phyloP scores from a whole-genome alignment of 23 red algal species.

The Gracilaria caudata region DNA sequence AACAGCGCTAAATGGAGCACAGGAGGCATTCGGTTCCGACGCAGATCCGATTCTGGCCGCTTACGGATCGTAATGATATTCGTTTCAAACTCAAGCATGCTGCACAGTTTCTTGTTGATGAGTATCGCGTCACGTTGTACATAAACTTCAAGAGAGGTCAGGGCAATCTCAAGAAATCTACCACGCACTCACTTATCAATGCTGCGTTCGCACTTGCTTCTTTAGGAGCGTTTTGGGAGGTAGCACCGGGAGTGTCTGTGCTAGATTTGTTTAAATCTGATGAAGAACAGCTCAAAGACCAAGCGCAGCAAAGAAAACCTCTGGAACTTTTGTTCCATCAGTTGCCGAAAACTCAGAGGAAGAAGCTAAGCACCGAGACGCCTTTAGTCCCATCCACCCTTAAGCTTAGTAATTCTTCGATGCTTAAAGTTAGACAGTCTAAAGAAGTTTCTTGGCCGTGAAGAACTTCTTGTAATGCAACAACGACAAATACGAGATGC shows the following conservation, averaged over 20 bases:
- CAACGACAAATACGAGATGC: constrained; percentile 13
- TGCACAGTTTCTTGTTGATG: constrained; percentile 61
- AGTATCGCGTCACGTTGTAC: constrained; percentile 73
- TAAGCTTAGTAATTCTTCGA: too few relatives aligned
- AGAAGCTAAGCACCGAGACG: neutral
- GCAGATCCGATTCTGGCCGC: constrained; percentile 78
- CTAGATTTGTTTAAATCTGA: constrained; percentile 28
- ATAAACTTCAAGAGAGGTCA: constrained; percentile 83
- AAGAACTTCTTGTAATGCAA: constrained; percentile 58
- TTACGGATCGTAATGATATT: constrained; percentile 74
- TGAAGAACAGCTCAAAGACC: neutral
- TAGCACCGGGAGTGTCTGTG: neutral
- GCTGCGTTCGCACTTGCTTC: constrained; percentile 22
- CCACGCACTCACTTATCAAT: constrained; percentile 38
- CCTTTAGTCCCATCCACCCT: neutral
- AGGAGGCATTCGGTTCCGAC: constrained; percentile 36
- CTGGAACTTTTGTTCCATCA: constrained; percentile 42
- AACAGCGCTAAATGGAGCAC: constrained; percentile 9
- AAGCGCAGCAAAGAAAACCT: constrained; percentile 2
- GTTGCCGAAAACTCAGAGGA: constrained; percentile 29
- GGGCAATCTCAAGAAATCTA: constrained; percentile 32
- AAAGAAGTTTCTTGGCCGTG: constrained; percentile 54
- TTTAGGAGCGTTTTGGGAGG: constrained; percentile 1
- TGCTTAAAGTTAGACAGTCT: too few relatives aligned
- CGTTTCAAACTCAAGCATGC: constrained; percentile 71